Base-by-base conservation (phyloP, 352 stramenopile genomes). In the Pythium diclinum region DNA sequence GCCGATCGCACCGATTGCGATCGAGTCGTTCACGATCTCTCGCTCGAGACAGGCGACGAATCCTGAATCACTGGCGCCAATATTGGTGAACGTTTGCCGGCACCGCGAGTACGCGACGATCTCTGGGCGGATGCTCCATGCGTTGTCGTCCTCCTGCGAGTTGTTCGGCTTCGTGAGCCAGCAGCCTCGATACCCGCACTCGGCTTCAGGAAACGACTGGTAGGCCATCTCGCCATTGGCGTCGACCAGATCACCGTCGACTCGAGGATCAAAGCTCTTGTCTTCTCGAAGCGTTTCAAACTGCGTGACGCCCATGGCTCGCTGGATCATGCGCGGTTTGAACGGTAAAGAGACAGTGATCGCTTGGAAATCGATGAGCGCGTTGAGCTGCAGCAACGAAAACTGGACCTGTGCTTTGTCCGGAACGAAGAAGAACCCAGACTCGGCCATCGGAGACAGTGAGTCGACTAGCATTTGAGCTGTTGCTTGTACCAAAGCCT, bases 131-230 rank as follows among this genome's bases (percentile, higher is more conserved):
- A 66, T 21, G 3, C 10, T 46, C 64, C 64, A 71, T 16, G 53
- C 23, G 5, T 40, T 19, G 3, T 56, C 42, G 21, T 60, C 19
- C 33, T 71, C 64, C 14, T 32, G 9, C 1, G 64, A 71, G 11
- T 30, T 25, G 6, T 16, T 49, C 1, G 64, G 52, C 49, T 66
- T 49, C 6, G 51, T 44, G 1, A 71, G 52, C 64, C 54, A 71
- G 38, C 64, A 71, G 44, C 54, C 54, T 21, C 46, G 54, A 14
- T 56, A 42, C 16, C 64, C 64, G 36, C 64, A 71, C 59, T 71
- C 64, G 6, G 16, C 21, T 2, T 53, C 28, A 8, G 64, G 44
- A 8, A 49, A 58, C 0, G 66, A 42, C 47, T 71, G 64, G 51
- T 59, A 71, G 30, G 66, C 64, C 6, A 23, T 10, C 17, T 65